Evolutionary conservation across 108 stramenopile genomes (phyloP), one percentile per base, ranked within the genome.

Genomic region (Halocafeteria seosinensis): DNA sequence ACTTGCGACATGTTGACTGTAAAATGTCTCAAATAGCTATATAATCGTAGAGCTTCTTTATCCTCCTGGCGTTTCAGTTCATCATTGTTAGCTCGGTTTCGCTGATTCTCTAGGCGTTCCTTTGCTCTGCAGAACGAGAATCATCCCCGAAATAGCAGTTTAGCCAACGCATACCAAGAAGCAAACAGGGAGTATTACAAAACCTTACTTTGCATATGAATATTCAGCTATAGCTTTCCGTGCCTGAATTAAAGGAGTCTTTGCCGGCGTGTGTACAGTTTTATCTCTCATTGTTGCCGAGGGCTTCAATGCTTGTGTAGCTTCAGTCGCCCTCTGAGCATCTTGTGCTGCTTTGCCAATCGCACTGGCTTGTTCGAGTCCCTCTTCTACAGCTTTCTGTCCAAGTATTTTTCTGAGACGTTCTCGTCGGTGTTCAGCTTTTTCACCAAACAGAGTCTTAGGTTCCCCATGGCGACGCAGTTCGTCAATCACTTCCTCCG

Each of bases 361-460:
- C 68, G 30, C 38, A 17, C 24, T 9, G 50, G 47, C 24, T 26
- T 60, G 12, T 25, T 50, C 37, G 59, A 53, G 23, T 1, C 34
- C 38, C 33, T 59, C 65, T 42, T 55, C 67, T 65, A 88, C 71
- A 64, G 82, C 78, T 51, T 67, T 58, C 28, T 76, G 62, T 12
- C 84, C 86, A 68, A 89, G 38, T 47, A 76, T 73, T 73, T 81
- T 68, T 12, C 86, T 78, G 70, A 90, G 62, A 33, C 89, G 82
- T 55, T 87, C 76, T 29, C 89, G 80, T 32, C 87, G 80, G 69
- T 83, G 83, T 34, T 85, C 86, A 59, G 83, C 73, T 66, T 87
- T 84, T 66, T 91, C 89, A n/a, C 89, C 89, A 71, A 91, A 91
- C 32, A 91, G 65, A 30, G 86, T 76, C 8, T 88, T 77, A 28